A percentile compares a stretch with the other conserved stretches of the same genome.
Conservation (phyloP, 352 stramenopile genomes). For the Halophytophthora polymorphica region DNA sequence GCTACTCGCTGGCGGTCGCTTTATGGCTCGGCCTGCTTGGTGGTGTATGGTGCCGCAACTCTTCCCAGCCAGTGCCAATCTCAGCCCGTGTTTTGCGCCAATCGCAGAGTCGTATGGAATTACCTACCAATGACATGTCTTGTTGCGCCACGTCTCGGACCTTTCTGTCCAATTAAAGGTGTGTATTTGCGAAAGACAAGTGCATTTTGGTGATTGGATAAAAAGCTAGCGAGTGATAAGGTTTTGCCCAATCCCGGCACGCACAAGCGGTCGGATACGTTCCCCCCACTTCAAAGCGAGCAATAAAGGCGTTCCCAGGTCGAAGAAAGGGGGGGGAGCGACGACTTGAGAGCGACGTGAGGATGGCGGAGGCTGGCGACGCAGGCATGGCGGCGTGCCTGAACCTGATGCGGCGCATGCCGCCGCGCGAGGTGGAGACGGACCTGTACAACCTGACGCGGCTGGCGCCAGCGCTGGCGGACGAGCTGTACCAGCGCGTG, state of each 20-base stretch:
- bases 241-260: too few species aligned
- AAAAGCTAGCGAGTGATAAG: too few species aligned
- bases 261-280: too few species aligned
- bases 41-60: slow-evolving; percentile 18
- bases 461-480: slow-evolving; percentile 72
- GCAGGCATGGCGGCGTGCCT: slow-evolving; percentile 73
- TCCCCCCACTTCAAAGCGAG: too few species aligned
- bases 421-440: slow-evolving; percentile 78
- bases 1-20: too few species aligned
- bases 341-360: slow-evolving; percentile 11
- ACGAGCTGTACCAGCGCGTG: slow-evolving; percentile 92
- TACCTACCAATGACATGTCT: too few species aligned
- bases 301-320: too few species aligned
- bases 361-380: slow-evolving; percentile 27
- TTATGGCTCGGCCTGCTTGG: slow-evolving; percentile 16
- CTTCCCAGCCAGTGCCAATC: slow-evolving; percentile 28
- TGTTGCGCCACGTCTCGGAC: too few species aligned
- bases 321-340: slow-evolving; percentile 12
- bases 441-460: slow-evolving; percentile 86
- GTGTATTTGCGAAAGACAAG: slow-evolving; percentile 8
- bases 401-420: slow-evolving; percentile 89
- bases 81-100: slow-evolving; percentile 4
- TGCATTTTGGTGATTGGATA: too few species aligned
- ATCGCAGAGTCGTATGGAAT: too few species aligned
- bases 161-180: neutral